Base-by-base conservation (phyloP, 106 monocot species). In the Agapanthus africanus region DNA sequence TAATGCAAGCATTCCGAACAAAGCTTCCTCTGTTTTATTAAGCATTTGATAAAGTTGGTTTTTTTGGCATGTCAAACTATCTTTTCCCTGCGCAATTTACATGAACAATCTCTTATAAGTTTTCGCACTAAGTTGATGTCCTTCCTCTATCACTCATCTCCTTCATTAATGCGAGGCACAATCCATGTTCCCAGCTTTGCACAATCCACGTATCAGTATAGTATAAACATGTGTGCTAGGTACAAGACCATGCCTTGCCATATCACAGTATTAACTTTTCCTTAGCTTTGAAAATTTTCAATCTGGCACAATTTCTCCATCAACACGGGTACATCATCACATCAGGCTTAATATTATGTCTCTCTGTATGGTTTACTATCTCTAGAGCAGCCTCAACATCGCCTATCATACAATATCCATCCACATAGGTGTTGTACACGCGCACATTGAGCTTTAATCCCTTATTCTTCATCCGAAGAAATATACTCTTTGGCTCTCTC, bases 381-480 rank as follows among this genome's bases (percentile, higher is more conserved):
- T 54, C 64, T 25, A 56, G 68, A 22, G 79, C 73, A 69, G 69
- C 69, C 49, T 74, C 65, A n/a, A 70, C 32, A 13, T 70, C 25
- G 19, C 74, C 79, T 56, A 65, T 59, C 74, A 66, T 75, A 34
- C 69, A 75, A 59, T 37, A 80, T 26, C 79, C 79, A 49, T 49
- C 6, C 1, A 80, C 71, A 69, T 75, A 75, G n/a, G n/a, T n/a
- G n/a, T n/a, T n/a, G n/a, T n/a, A n/a, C n/a, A n/a, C n/a, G n/a
- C n/a, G n/a, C 37, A 75, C 64, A 59, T 75, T 66, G 11, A 56
- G 70, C 57, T 49, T 39, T n/a, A 75, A 26, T 4, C 70, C 74
- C 21, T 66, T 80, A 3, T n/a, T 38, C 7, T 13, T 56, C 1
- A 75, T 56, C 27, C 75, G 70, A 28, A n/a, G 1, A 46, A 80